These are phyloP conservation scores for Candida verbasci DNA, from an alignment of 805 yeast genomes.

Conservation along the genomic window DNA sequence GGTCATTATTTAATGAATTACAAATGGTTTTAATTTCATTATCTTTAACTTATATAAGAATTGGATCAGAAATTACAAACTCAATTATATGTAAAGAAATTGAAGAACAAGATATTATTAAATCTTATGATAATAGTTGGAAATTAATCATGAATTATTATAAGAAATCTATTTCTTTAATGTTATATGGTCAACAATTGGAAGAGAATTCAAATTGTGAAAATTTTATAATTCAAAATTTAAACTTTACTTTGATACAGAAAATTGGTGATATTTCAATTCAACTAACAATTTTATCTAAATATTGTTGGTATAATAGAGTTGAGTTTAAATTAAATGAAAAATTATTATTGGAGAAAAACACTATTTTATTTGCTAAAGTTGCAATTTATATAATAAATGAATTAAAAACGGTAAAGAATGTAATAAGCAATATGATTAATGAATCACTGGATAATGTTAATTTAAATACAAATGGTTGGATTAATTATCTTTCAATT, in stretches of 20 bases:
- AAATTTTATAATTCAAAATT: not conserved
- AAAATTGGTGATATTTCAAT: constrained; percentile 27
- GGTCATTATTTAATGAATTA: constrained; percentile 31
- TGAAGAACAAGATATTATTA: constrained; percentile 12
- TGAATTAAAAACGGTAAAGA: constrained; percentile 24
- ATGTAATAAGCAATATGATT: constrained; percentile 9
- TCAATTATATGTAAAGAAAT: constrained; percentile 29
- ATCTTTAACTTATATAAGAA: constrained; percentile 23
- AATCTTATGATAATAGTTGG: constrained; percentile 27
- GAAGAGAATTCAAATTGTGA: not conserved
- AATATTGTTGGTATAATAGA: constrained; percentile 36
- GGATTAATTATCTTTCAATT: constrained; percentile 28
- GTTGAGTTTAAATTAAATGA: constrained; percentile 16
- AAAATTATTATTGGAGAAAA: constrained; percentile 15
- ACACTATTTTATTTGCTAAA: constrained; percentile 40
- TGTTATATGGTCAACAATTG: constrained; percentile 18
- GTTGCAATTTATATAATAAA: constrained; percentile 39
- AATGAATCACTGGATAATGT: constrained; percentile 1
- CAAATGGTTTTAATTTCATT: constrained; percentile 20
- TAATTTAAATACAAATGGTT: constrained; percentile 11
- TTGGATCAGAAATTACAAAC: constrained; percentile 33
- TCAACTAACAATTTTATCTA: constrained; percentile 37
- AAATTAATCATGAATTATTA: constrained; percentile 29
- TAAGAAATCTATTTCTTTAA: constrained; percentile 26
- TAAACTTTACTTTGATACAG: constrained; percentile 13